Evolutionary conservation across 1,284 basidiomycete species (phyloP), one percentile per base, ranked within the genome.

Genomic region (Microbotryum saponariae): DNA sequence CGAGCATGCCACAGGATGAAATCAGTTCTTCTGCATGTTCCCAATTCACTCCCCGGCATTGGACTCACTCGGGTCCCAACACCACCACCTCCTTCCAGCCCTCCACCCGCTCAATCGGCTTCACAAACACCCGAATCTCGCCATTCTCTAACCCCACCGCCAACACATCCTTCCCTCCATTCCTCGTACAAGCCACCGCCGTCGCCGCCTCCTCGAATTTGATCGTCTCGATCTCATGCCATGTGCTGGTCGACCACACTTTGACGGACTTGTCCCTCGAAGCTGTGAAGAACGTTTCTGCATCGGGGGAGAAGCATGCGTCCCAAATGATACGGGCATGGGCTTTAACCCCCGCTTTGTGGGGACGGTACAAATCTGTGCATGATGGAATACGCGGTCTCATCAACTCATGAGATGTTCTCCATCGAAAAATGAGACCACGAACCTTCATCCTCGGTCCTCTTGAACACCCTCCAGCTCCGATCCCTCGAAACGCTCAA

Each of bases 311-410:
- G 90, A 92, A 98, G 25, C 85, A 83, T 71, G 86, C 89, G 74
- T 98, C 96, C 89, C 96, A 94, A 47, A 98, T 87, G 72, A 99
- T 97, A 37, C 96, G 83, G 1, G 83, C 82, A 76, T 98, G 94
- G 0, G 90, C 85, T 74, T 89, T 91, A 66, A 92, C 85, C 10
- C 83, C 81, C n/a, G 63, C 61, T 6, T 83, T 82, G 16, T 42
- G 37, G 16, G 85, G 70, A 0, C 85, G 82, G 18, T 78, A 68
- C 72, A 84, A 91, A 1, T 82, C 87, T 81, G 70, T 31, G 2
- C 31, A 31, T 9, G 2, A 10, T 31, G 31, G 31, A 9, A 31
- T 9, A 31, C 9, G 8, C 9, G 31, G 9, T 9, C 7, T 31
- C 31, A 8, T 31, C 31, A 31, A 7, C 8, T 31, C 9, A 31